These are phyloP conservation scores for Piper longum DNA, from an alignment of 164 flowering plant species.

Conservation along the genomic window DNA sequence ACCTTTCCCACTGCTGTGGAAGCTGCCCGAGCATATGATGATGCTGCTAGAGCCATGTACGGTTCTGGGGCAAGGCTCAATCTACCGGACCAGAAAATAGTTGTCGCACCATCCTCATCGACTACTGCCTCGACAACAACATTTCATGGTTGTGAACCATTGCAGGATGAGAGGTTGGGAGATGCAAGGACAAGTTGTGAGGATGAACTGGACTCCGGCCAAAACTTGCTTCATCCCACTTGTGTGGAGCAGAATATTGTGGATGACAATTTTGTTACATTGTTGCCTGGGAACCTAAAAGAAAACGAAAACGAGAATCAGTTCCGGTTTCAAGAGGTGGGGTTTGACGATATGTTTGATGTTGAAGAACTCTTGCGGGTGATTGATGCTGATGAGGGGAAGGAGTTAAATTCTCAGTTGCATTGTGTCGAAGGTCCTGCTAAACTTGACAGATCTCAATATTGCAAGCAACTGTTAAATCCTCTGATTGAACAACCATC, in stretches of 20 bases:
- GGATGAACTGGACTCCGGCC: background rate
- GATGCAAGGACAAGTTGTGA: background rate
- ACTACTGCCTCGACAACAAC: background rate
- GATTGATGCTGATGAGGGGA: slow-evolving; percentile 5
- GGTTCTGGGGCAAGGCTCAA: slow-evolving; percentile 37
- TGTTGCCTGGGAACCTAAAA: background rate
- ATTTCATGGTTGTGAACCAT: background rate
- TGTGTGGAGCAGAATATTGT: background rate
- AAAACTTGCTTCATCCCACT: background rate
- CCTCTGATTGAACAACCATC: background rate
- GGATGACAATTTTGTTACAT: background rate
- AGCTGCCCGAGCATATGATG: slow-evolving; percentile 50
- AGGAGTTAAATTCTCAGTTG: background rate
- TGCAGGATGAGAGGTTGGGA: background rate
- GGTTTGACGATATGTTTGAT: slow-evolving; percentile 41
- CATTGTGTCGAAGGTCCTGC: background rate
- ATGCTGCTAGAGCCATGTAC: slow-evolving; percentile 49
- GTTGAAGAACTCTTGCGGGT: slow-evolving; percentile 25
- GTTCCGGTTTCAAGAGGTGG: background rate
- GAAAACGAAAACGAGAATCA: background rate
- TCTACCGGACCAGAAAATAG: slow-evolving; percentile 9
- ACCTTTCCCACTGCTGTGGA: slow-evolving; percentile 37
- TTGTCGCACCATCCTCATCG: background rate
- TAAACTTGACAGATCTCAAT: background rate
- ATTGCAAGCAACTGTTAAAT: background rate